Evolutionary conservation across 768 basidiomycete genomes (phyloP), one percentile per base, ranked within the genome.

Genomic region (Leucogyrophana mollusca): DNA sequence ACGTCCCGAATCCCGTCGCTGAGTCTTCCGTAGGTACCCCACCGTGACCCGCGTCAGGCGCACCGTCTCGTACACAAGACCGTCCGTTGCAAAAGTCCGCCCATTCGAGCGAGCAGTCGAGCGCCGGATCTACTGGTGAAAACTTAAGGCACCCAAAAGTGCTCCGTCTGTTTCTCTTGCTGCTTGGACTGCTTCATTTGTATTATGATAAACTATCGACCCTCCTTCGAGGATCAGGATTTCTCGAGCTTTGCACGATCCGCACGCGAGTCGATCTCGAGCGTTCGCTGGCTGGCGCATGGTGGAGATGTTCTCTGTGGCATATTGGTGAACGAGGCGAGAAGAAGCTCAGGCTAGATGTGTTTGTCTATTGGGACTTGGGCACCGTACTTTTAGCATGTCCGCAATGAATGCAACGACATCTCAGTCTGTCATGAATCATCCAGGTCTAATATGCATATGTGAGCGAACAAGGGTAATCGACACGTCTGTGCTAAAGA

Each of bases 21-120:
- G 33, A 53, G 37, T 4, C 34, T n/a, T 10, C 34, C 38, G 27
- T 46, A 86, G 83, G 81, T 83, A 85, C 59, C 90, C 88, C n/a
- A 72, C 78, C 36, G 83, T 92, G 40, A 86, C 87, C 48, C 85
- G 86, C 52, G 80, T 92, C 46, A 79, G 76, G 57, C 85, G 90
- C 52, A 85, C 84, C 37, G 76, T 88, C 50, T 80, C 79, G 51
- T 82, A 82, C 68, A 57, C 72, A 40, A 77, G 73, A 45, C 77
- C 78, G 11, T 58, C 64, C 57, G 46, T 71, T 47, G 73, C 59
- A 43, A 71, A 75, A 59, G 69, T 73, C 37, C 72, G 80, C 50
- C 87, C 84, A 51, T 60, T 90, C 59, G 87, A 90, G 66, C 72
- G 80, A 49, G 87, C 84, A 52, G 61, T 90, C 59, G 87, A 90